Evolutionary conservation across 768 basidiomycete species (phyloP), one percentile per base, ranked within the genome.

Genomic region (Naematelia aurantialba): DNA sequence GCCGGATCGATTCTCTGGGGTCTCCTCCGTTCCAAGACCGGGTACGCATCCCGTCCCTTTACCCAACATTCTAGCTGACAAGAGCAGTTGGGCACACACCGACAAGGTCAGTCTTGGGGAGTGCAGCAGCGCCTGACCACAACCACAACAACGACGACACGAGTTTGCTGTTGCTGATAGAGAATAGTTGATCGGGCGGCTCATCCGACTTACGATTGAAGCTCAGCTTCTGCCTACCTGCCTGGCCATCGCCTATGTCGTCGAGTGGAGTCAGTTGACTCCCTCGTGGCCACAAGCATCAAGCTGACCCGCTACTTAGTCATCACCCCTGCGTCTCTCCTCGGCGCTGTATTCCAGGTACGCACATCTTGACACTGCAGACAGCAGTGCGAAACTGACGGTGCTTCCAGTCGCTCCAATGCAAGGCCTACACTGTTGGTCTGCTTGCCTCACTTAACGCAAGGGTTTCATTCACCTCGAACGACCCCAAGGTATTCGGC

Each of bases 371-470:
- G 34, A 39, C 19, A 44, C 29, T 12, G 44, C 58, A 4, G 47
- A 21, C 21, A 12, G n/a, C 12, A 44, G n/a, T 48, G 11, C 46
- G 11, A 17, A 12, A 48, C n/a, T 48, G 21, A 12, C 46, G 12
- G 11, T 10, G 46, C n/a, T 24, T 48, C 51, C 61, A 63, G 42
- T 54, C 62, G 10, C 55, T 68, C 30, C 55, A 65, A 59, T 59
- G 55, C 17, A 66, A 69, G 45, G 61, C 59, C 13, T 69, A 69
- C 51, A 61, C 67, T 30, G 25, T 63, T 48, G 67, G 67, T 34
- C 45, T 69, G 19, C 49, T 69, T 21, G 59, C 58, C 42, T 61
- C 64, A 8, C 59, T 69, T 29, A 61, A 66, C 56, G 61, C 65
- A 1, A 39, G 65, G n/a, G 34, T 65, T 13, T 31, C 5, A 58